Evolutionary conservation across 306 rosid species (phyloP).

Genomic region (Cucurbita maxima): DNA sequence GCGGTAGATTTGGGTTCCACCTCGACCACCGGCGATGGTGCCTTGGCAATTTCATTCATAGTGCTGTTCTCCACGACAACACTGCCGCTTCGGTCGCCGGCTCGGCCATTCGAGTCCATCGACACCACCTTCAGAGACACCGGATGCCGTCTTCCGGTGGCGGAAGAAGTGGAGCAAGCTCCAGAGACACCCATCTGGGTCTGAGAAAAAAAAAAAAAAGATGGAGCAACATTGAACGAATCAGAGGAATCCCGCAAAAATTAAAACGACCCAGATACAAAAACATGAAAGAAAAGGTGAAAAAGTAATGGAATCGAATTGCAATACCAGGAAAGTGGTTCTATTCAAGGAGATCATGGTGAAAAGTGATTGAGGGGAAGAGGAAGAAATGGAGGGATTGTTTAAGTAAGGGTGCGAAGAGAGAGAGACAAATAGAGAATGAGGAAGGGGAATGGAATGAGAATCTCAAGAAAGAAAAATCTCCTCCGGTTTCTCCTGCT

Average conservation of each 20-base stretch:
- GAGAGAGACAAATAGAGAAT: background rate
- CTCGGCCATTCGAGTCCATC: constrained; percentile 24
- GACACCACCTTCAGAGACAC: constrained; percentile 31
- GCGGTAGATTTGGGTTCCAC: constrained; percentile 19
- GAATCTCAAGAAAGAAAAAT: background rate
- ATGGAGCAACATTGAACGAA: background rate
- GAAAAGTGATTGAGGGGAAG: background rate
- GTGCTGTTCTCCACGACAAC: constrained; percentile 34
- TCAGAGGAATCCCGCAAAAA: background rate
- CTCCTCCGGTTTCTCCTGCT: background rate
- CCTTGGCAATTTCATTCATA: constrained; percentile 23
- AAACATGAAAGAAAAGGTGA: background rate
- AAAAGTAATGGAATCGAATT: background rate
- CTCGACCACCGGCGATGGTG: constrained; percentile 24
- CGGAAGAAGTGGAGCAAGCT: constrained; percentile 15
- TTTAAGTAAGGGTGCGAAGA: background rate
- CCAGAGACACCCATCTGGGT: constrained; percentile 27
- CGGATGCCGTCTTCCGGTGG: constrained; percentile 23
- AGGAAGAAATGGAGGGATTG: background rate
- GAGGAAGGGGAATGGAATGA: background rate
- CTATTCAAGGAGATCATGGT: background rate
- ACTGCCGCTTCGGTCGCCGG: constrained; percentile 43
- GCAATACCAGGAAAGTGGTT: background rate
- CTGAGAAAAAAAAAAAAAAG: constrained; percentile 9
- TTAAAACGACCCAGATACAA: background rate